These are phyloP conservation scores for Botrytis cinerea DNA, from an alignment of 2,329 filamentous ascomycete genomes.

Conservation along the genomic window DNA sequence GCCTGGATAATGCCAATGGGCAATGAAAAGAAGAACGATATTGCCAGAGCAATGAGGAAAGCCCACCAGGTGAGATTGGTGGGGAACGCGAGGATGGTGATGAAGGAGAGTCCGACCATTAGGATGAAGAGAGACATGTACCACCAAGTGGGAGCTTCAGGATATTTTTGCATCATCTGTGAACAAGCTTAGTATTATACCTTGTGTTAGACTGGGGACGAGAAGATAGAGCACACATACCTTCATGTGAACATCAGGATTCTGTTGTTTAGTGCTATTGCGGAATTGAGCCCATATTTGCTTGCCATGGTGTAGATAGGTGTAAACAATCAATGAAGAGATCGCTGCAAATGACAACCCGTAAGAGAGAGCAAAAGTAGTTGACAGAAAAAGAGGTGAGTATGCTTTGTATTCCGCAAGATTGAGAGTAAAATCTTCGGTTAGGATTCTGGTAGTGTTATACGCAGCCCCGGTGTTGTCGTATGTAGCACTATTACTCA, in stretches of 20 bases:
- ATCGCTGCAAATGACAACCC: constrained; percentile 73
- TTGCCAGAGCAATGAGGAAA: constrained; percentile 64
- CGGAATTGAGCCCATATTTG: constrained; percentile 55
- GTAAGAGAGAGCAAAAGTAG: constrained; percentile 69
- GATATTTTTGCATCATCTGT: constrained; percentile 14
- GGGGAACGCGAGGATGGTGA: constrained; percentile 54
- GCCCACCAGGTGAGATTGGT: constrained; percentile 65
- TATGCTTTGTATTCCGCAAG: constrained; percentile 66
- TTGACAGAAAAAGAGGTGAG: constrained; percentile 72
- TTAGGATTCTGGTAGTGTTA: constrained; percentile 65
- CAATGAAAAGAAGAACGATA: constrained; percentile 64
- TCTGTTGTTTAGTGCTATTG: constrained; percentile 12
- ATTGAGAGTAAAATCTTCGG: constrained; percentile 62
- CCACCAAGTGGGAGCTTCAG: constrained; percentile 10
- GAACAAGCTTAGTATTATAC: background rate
- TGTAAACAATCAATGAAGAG: constrained; percentile 66
- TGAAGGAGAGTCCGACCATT: constrained; percentile 24
- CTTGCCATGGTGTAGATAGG: constrained; percentile 65
- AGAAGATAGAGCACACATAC: background rate
- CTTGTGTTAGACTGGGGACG: accelerated
- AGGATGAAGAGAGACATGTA: constrained; percentile 21
- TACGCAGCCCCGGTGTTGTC: constrained; percentile 68
- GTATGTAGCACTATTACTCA: constrained; percentile 71
- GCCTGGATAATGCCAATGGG: constrained; percentile 71
- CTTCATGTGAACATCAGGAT: constrained; percentile 14